Base-by-base conservation (phyloP, 169 alveolate genomes). In the Eimeria maxima region DNA sequence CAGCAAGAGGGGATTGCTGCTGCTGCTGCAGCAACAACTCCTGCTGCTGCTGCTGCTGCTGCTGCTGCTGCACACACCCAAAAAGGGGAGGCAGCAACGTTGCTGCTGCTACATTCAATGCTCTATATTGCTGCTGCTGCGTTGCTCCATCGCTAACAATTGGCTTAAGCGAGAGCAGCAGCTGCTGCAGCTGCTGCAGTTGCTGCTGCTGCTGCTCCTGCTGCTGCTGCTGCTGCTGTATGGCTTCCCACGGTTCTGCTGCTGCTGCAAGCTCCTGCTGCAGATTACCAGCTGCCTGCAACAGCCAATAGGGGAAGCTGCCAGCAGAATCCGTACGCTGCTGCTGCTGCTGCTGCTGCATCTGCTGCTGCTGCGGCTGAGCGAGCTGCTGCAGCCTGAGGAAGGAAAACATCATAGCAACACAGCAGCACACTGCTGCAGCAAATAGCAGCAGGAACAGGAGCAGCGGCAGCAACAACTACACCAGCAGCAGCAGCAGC, bases 211-310 rank as follows among this genome's bases (percentile, higher is more conserved):
- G 73, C 53, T 38, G 63, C 50, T 47, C 38, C 87, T 44, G 63
- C 87, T 7, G 63, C 8, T 7, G 69, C 71, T 81, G 90, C 50
- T 57, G 76, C 71, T 57, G 78, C 92, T 27, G 60, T 22, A 50
- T 55, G 78, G 57, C 33, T 38, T 45, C 53, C 90, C 90, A 80
- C n/a, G 53, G 60, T 24, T 83, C 74, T 33, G 71, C 53, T 50
- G 92, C 92, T 50, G 92, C 78, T n/a, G 78, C 92, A 27, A 83
- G 76, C 92, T 83, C 92, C 53, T 83, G 92, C 92, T 83, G 92
- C 92, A 83, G 76, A 13, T 74, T 76, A 18, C 78, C 92, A 83
- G 42, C n/a, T 6, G 92, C 92, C 92, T 83, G 92, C 71, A 83
- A 76, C 92, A 83, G 42, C 92, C 92, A 83, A 38, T 50, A 55